Evolutionary conservation across 768 basidiomycete species (phyloP), one percentile per base, ranked within the genome.

Genomic region (Rhodotorula paludigena): DNA sequence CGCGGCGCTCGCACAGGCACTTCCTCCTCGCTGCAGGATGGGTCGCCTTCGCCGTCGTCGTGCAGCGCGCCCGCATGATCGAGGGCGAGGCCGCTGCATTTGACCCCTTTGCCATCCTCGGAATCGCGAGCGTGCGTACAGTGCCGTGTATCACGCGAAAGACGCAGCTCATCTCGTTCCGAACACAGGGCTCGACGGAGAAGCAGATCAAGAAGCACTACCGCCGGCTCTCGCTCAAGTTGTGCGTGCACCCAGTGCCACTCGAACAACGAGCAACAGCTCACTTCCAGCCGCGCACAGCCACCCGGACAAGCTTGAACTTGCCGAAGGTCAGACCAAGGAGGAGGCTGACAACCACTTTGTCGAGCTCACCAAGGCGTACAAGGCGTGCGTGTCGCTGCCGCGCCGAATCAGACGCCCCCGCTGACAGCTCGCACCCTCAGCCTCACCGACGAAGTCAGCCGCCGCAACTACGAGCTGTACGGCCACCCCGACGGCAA

Each of bases 401-500:
- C 35, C 11, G 21, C 0, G 38, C 30, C 16, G 53, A 10, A 21
- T 25, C 14, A 42, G 8, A 5, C 21, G 18, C 20, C 28, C 35
- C 21, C 15, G 18, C 58, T 54, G 47, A 62, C 32, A 8, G 15
- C 41, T n/a, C 32, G 18, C 8, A 2, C n/a, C 5, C 36, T 0
- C 72, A 92, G 90, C 14, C 80, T 99, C 33, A 97, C 93, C 1
- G 92, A 99, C 79, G 90, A 90, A 76, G 87, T 84, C 10, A 92
- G 92, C 60, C 89, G 92, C 48, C 85, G 88, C 75, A 99, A 99
- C 78, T 86, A 86, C 81, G 85, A 89, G 72, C 81, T 86, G 44
- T 97, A 89, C 71, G 92, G 92, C 5, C 88, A 99, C 76, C 96
- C 96, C 0, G 96, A 99, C 77, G 96, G 96, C 12, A 87, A 90